phyloP scores from a whole-genome alignment of 345 rosid genomes.

The Clausena lansium region DNA sequence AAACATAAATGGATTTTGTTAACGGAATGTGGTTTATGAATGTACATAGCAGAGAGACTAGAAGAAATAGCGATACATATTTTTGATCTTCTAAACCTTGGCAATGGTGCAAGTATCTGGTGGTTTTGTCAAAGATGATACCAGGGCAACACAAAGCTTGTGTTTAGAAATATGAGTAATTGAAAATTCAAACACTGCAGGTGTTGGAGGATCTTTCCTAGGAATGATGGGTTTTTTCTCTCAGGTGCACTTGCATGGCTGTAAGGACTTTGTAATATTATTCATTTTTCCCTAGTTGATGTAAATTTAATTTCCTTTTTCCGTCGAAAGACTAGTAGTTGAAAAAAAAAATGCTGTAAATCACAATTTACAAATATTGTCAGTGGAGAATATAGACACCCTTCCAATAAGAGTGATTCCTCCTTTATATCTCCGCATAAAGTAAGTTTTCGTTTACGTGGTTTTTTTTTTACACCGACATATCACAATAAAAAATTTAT shows the following conservation, averaged over 20 bases:
- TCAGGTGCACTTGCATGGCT: not conserved
- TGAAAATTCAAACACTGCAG: not conserved
- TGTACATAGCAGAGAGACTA: conserved; percentile 1
- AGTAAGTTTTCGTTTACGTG: too few relatives aligned
- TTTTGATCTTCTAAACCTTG: not conserved
- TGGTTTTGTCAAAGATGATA: not conserved
- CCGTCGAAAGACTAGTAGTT: not conserved
- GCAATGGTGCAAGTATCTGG: not conserved
- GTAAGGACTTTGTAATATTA: not conserved
- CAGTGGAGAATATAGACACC: too few relatives aligned
- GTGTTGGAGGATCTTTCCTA: not conserved
- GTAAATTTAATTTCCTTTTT: not conserved
- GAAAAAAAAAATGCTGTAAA: too few relatives aligned
- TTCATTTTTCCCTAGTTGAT: not conserved
- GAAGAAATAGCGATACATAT: not conserved
- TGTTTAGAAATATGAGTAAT: not conserved
- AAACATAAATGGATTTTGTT: not conserved
- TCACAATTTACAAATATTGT: too few relatives aligned
- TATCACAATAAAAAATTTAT: too few relatives aligned
- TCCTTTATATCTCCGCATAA: too few relatives aligned
- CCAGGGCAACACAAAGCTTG: not conserved
- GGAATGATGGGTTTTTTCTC: too few relatives aligned
- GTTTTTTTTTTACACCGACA: too few relatives aligned
- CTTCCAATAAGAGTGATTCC: too few relatives aligned
- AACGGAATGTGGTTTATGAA: not conserved